Percentiles rank a stretch among this genome's conserved stretches.
These are phyloP conservation scores for Lyophyllum shimeji DNA, from an alignment of 768 basidiomycete genomes.

Conservation along the genomic window DNA sequence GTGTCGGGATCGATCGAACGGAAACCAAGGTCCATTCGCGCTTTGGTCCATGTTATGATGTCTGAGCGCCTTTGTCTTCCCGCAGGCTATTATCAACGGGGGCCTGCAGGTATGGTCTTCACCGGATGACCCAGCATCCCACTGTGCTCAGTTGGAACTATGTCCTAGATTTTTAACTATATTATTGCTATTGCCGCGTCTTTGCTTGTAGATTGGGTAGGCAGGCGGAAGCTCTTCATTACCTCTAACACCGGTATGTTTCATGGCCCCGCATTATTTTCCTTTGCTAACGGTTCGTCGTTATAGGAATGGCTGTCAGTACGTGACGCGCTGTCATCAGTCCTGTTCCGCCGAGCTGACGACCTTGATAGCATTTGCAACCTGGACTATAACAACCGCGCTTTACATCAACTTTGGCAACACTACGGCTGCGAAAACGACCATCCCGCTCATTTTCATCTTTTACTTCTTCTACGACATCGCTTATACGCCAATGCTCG, in stretches of 20 bases:
- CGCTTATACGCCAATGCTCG: slow-evolving; percentile 74
- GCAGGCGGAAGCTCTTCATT: slow-evolving; percentile 69
- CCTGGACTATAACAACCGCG: slow-evolving; percentile 55
- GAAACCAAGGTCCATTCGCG: slow-evolving; percentile 37
- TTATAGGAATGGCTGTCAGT: slow-evolving; percentile 46
- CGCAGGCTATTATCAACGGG: slow-evolving; percentile 55
- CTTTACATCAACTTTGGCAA: slow-evolving; percentile 41
- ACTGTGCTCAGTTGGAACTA: not conserved
- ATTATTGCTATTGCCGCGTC: slow-evolving; percentile 57
- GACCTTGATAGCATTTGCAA: slow-evolving; percentile 41
- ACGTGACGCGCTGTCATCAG: slow-evolving; percentile 17
- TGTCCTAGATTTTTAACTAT: slow-evolving; percentile 58
- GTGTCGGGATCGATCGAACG: slow-evolving; percentile 56
- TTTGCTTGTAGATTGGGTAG: slow-evolving; percentile 63
- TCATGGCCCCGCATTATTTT: too few species aligned
- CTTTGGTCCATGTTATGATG: not conserved
- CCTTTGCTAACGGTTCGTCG: too few species aligned
- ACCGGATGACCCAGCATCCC: not conserved
- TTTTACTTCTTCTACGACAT: slow-evolving; percentile 60
- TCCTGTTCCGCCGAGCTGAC: not conserved
- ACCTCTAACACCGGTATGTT: slow-evolving; percentile 52
- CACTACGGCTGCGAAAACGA: slow-evolving; percentile 46
- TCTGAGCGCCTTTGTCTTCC: not conserved
- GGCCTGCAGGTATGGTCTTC: slow-evolving; percentile 46
- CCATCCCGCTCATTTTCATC: slow-evolving; percentile 66